These are phyloP conservation scores for Coemansia brasiliensis DNA, from an alignment of 192 early-diverging fungal genomes.

Conservation along the genomic window DNA sequence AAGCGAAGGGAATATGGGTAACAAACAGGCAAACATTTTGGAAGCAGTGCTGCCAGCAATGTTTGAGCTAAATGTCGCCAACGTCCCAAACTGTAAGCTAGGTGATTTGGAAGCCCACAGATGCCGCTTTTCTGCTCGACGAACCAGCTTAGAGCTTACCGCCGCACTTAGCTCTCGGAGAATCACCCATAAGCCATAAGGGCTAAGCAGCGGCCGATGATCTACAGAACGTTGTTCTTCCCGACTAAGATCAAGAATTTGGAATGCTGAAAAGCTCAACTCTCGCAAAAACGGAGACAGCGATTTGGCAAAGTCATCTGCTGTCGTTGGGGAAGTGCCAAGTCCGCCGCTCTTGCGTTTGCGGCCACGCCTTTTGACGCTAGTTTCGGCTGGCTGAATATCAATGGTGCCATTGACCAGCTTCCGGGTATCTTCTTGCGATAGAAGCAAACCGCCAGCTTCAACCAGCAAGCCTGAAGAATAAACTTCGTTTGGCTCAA, in stretches of 20 bases:
- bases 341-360: constrained; percentile 20
- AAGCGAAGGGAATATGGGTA: constrained; percentile 45
- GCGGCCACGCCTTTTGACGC: constrained; percentile 21
- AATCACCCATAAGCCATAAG: constrained; percentile 20
- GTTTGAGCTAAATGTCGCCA: constrained; percentile 48
- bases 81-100: constrained; percentile 1
- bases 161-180: constrained; percentile 33
- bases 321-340: background rate
- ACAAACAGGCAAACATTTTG: constrained; percentile 19
- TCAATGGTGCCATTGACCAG: constrained; percentile 14
- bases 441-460: constrained; percentile 32
- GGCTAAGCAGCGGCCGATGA: constrained; percentile 15
- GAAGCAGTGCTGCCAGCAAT: constrained; percentile 25
- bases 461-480: constrained; percentile 18
- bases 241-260: constrained; percentile 10
- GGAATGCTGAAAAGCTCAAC: constrained; percentile 44
- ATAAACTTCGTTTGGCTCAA: background rate
- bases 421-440: constrained; percentile 41
- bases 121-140: constrained; percentile 23
- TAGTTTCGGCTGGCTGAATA: background rate
- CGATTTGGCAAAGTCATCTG: constrained; percentile 19
- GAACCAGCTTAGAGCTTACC: constrained; percentile 30
- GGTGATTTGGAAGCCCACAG: constrained; percentile 9
- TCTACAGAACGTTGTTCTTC: background rate
- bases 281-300: constrained; percentile 34